These are phyloP conservation scores for Monilinia laxa DNA, from an alignment of 2,329 filamentous ascomycete species.

Conservation along the genomic window DNA sequence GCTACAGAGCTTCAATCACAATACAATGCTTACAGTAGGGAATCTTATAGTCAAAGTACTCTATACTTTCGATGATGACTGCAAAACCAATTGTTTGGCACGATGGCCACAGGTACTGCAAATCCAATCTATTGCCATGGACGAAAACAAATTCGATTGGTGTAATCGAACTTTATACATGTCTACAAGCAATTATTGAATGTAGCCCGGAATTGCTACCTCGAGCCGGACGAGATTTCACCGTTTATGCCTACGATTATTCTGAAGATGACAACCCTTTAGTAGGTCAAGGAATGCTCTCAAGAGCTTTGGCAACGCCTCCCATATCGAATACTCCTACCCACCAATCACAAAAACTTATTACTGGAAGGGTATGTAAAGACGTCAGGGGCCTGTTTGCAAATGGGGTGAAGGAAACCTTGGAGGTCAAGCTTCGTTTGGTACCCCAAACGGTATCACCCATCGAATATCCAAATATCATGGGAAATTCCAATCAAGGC, in stretches of 20 bases:
- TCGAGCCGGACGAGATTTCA: slow-evolving; percentile 74
- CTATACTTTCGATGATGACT: slow-evolving; percentile 91
- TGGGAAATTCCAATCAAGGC: slow-evolving; percentile 59
- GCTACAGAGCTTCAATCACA: neutral
- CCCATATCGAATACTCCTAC: slow-evolving; percentile 55
- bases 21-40: slow-evolving; percentile 29
- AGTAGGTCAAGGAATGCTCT: slow-evolving; percentile 94
- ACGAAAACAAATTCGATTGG: slow-evolving; percentile 83
- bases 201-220: slow-evolving; percentile 84
- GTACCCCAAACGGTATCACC: slow-evolving; percentile 61
- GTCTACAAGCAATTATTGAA: slow-evolving; percentile 75
- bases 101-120: slow-evolving; percentile 77
- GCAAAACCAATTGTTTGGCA: slow-evolving; percentile 85
- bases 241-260: slow-evolving; percentile 96
- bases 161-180: slow-evolving; percentile 81
- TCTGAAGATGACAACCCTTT: slow-evolving; percentile 91
- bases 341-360: slow-evolving; percentile 64
- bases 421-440: slow-evolving; percentile 90
- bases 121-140: slow-evolving; percentile 76
- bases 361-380: slow-evolving; percentile 87
- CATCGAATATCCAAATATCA: slow-evolving; percentile 59
- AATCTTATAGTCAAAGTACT: slow-evolving; percentile 78
- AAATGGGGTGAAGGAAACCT: slow-evolving; percentile 78
- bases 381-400: slow-evolving; percentile 83
- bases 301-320: slow-evolving; percentile 66